A percentile compares a stretch with the other conserved stretches of the same genome.
Conservation (phyloP, 208 protist genomes). For the Trypanosoma avium region DNA sequence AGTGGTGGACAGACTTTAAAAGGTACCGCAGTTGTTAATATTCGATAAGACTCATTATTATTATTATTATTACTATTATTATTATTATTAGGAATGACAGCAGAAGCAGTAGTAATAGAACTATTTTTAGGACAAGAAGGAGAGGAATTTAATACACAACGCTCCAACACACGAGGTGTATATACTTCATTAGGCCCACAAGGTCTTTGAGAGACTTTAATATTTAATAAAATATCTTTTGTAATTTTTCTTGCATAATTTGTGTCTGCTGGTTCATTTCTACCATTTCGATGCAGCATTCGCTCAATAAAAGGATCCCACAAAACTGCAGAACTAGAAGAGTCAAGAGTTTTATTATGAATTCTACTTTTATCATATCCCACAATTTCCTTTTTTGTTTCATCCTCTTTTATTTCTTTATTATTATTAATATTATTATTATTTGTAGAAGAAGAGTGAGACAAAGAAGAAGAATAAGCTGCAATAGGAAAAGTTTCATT, state of each 20-base stretch:
- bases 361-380: background rate
- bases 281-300: background rate
- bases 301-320: slow-evolving; percentile 2
- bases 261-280: background rate
- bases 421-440: no score
- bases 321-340: background rate
- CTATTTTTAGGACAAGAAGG: no score
- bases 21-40: background rate
- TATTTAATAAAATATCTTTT: background rate
- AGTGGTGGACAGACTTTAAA: slow-evolving; percentile 7
- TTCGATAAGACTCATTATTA: background rate
- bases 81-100: background rate
- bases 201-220: background rate
- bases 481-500: no score
- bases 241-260: background rate
- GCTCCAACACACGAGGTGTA: background rate
- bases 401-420: no score
- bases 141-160: no score
- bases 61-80: background rate
- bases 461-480: no score
- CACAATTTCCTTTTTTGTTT: no score
- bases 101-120: no score
- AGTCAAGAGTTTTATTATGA: background rate
- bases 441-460: no score
- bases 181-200: background rate